phyloP scores from a whole-genome alignment of 306 rosid species.

The Cicer chorassanicum region DNA sequence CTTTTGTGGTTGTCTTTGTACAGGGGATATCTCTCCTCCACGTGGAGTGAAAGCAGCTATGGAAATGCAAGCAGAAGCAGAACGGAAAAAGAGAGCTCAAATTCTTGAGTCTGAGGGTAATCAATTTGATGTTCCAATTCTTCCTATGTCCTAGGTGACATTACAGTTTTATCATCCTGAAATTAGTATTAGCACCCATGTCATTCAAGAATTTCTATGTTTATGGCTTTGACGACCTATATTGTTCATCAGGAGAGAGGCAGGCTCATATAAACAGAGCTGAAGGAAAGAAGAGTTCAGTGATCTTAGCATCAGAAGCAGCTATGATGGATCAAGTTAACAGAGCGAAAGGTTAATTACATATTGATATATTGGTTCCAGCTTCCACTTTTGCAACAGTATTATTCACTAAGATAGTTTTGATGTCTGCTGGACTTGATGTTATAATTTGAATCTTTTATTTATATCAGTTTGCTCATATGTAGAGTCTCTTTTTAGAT shows the following conservation, averaged over 20 bases:
- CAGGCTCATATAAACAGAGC: slow-evolving; percentile 89
- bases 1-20: slow-evolving; percentile 40
- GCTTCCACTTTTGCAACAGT: slow-evolving; percentile 13
- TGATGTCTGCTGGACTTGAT: slow-evolving; percentile 34
- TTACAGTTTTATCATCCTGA: slow-evolving; percentile 32
- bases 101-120: slow-evolving; percentile 96
- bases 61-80: slow-evolving; percentile 99
- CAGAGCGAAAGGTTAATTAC: slow-evolving; percentile 71
- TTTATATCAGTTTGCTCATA: slow-evolving; percentile 16
- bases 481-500: slow-evolving; percentile 21
- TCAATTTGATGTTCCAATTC: slow-evolving; percentile 34
- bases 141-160: slow-evolving; percentile 20
- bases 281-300: slow-evolving; percentile 87
- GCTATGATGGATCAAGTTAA: slow-evolving; percentile 83
- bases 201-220: slow-evolving; percentile 31
- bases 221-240: slow-evolving; percentile 41
- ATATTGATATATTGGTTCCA: slow-evolving; percentile 29
- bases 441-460: slow-evolving; percentile 13
- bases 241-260: slow-evolving; percentile 81
- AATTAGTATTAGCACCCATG: slow-evolving; percentile 31
- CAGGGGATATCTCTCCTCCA: slow-evolving; percentile 99
- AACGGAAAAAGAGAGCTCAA: slow-evolving; percentile 94
- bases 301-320: slow-evolving; percentile 92
- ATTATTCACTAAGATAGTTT: slow-evolving; percentile 38
- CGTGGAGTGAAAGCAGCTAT: slow-evolving; percentile 93